phyloP scores from a whole-genome alignment of 2,329 filamentous ascomycete species.

The Botrytis cinerea region DNA sequence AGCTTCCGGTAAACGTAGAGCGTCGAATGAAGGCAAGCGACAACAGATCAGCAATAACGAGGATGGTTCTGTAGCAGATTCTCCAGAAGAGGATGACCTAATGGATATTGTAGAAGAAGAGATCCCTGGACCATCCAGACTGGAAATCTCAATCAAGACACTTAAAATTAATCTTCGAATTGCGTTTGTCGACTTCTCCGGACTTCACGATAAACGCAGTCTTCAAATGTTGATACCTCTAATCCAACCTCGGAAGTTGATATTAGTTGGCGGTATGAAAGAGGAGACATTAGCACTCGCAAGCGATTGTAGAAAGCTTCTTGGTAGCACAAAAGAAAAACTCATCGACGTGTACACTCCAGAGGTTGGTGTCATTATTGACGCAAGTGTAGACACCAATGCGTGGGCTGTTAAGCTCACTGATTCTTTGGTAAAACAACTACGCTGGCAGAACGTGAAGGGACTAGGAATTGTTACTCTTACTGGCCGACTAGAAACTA shows the following conservation, averaged over 20 bases:
- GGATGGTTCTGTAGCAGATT: constrained; percentile 45
- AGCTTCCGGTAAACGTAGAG: constrained; percentile 44
- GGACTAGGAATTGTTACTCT: constrained; percentile 91
- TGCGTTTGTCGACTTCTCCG: constrained; percentile 87
- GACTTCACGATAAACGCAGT: constrained; percentile 89
- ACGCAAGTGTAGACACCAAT: constrained; percentile 96
- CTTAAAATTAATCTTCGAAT: constrained; percentile 73
- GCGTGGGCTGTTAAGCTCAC: constrained; percentile 94
- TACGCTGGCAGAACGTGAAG: constrained; percentile 94
- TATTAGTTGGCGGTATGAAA: constrained; percentile 79
- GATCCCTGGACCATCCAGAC: constrained; percentile 71
- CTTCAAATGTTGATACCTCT: constrained; percentile 93
- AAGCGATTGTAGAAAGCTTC: constrained; percentile 72
- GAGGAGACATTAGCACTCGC: constrained; percentile 80
- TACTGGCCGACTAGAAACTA: constrained; percentile 68
- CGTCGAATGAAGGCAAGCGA: constrained; percentile 57
- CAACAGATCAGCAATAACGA: constrained; percentile 48
- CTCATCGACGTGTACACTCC: constrained; percentile 79
- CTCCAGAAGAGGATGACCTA: constrained; percentile 56
- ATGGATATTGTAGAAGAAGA: constrained; percentile 57
- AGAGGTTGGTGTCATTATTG: constrained; percentile 67
- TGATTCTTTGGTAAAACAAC: constrained; percentile 76
- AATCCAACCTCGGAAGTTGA: constrained; percentile 90
- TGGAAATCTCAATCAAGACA: constrained; percentile 63
- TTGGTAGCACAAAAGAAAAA: constrained; percentile 51